Conservation (phyloP, 768 basidiomycete genomes). For the Mycena galericulata region DNA sequence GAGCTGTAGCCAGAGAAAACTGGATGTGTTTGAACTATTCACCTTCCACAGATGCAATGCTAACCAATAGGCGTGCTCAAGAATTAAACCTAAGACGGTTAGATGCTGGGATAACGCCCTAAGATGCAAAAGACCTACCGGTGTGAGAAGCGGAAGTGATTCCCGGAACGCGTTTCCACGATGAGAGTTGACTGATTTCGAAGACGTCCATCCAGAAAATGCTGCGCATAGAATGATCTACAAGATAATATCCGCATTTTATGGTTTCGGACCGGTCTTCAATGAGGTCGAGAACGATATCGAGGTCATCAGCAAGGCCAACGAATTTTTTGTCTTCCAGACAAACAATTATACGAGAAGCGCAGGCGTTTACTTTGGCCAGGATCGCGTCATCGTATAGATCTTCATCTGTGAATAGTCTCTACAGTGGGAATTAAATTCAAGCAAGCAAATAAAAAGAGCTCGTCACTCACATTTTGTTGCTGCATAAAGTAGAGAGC, state of each 20-base stretch:
- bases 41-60: neutral
- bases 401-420: slow-evolving; percentile 10
- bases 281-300: neutral
- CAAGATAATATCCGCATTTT: slow-evolving; percentile 12
- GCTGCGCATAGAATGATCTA: neutral
- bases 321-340: too few relatives aligned
- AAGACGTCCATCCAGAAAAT: slow-evolving; percentile 10
- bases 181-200: neutral
- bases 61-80: slow-evolving; percentile 7
- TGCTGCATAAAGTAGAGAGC: slow-evolving; percentile 1
- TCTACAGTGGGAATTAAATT: neutral
- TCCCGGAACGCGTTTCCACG: neutral
- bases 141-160: neutral
- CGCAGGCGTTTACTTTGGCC: neutral
- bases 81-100: neutral
- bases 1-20: neutral
- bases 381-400: slow-evolving; percentile 1
- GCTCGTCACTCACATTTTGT: neutral
- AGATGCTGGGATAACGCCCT: neutral
- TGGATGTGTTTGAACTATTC: neutral
- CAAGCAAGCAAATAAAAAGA: neutral
- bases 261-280: neutral
- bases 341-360: neutral
- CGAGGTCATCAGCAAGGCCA: neutral
- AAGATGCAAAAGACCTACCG: neutral